phyloP scores from a whole-genome alignment of 108 stramenopile species.

The Nannochloropsis gaditana region DNA sequence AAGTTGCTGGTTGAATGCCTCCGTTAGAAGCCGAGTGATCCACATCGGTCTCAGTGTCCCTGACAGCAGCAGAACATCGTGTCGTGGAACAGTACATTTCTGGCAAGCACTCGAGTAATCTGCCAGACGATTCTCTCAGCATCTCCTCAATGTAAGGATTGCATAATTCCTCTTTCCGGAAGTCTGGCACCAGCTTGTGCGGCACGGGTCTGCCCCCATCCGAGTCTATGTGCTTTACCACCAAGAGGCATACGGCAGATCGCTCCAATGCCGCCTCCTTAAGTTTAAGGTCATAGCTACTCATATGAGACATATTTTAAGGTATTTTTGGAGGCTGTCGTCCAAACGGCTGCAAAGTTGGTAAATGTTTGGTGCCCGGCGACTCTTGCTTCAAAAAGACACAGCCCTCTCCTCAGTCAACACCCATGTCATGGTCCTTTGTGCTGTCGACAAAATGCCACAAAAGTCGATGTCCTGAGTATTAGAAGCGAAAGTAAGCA shows the following conservation, averaged over 20 bases:
- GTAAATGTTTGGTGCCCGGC: too few species aligned
- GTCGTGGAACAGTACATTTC: neutral
- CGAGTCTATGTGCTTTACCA: neutral
- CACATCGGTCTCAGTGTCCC: neutral
- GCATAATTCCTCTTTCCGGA: neutral
- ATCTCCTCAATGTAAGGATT: conserved; percentile 17
- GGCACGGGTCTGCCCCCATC: neutral
- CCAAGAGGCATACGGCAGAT: neutral
- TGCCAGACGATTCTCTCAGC: neutral
- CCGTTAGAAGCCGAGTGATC: neutral
- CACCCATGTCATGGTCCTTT: too few species aligned
- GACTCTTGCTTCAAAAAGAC: too few species aligned
- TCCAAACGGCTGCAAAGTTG: too few species aligned
- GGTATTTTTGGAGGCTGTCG: too few species aligned
- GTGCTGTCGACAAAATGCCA: too few species aligned
- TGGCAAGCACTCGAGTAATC: conserved; percentile 7
- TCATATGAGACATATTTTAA: neutral
- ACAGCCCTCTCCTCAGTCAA: too few species aligned
- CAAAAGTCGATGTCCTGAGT: too few species aligned
- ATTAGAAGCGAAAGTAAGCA: too few species aligned
- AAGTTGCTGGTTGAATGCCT: neutral
- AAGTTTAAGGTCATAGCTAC: neutral
- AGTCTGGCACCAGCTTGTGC: conserved; percentile 13
- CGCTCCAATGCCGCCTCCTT: conserved; percentile 1
- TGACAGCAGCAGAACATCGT: neutral